Evolutionary conservation across 129 eudicot species (phyloP).

Genomic region (Mikania micrantha): DNA sequence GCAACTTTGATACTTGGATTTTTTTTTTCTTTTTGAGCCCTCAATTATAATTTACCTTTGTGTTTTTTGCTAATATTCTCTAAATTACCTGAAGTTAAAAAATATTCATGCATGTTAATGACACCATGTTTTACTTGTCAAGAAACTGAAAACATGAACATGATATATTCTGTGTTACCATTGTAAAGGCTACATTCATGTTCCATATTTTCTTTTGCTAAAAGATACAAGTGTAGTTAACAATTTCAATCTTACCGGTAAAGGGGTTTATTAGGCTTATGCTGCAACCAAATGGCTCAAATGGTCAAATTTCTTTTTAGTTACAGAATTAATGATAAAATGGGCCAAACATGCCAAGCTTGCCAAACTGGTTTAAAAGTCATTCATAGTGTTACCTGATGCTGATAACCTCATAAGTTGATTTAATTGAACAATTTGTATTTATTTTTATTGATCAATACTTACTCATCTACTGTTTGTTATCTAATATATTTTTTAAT

Average conservation of each 20-base stretch:
- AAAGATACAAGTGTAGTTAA: neutral
- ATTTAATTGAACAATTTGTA: neutral
- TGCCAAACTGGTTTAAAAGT: neutral
- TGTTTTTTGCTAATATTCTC: neutral
- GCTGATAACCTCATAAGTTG: neutral
- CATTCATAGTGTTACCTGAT: neutral
- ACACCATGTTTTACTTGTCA: neutral
- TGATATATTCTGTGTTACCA: neutral
- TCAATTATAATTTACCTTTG: neutral
- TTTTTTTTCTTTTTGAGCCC: neutral
- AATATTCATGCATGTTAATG: neutral
- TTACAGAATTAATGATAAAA: neutral
- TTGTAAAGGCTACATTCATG: neutral
- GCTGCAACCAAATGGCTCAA: neutral
- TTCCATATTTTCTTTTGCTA: neutral
- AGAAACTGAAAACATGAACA: neutral
- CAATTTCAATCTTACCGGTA: no score
- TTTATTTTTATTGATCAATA: neutral
- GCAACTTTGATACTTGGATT: neutral
- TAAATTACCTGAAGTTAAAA: neutral
- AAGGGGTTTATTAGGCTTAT: neutral
- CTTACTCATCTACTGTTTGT: neutral
- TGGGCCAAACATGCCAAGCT: neutral
- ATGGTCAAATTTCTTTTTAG: neutral
- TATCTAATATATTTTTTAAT: conserved; percentile 13